Evolutionary conservation across 1,284 basidiomycete species (phyloP), one percentile per base, ranked within the genome.

Genomic region (Pseudozyma sp.): DNA sequence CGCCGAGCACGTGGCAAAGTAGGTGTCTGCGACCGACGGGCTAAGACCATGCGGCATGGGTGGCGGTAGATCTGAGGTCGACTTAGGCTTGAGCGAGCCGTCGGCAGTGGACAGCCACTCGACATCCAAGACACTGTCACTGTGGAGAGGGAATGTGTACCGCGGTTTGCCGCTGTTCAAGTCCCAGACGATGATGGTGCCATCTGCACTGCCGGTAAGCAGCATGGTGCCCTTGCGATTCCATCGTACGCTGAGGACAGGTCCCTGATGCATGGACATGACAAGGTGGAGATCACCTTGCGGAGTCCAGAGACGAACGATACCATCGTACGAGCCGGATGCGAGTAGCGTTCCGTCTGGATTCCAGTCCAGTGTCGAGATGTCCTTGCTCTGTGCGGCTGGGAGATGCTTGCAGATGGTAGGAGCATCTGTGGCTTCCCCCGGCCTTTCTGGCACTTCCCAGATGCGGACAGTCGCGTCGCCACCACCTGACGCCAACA

Each of bases 181-280:
- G 52, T 85, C 83, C 83, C 83, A 85, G 5, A 83, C 82, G 42
- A 85, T 85, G 44, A 79, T 81, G 45, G 83, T 80, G 31, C 83
- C 81, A 53, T 85, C 83, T 19, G 77, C 75, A 51, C 78, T 79
- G 50, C 80, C 81, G 7, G 83, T 82, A 16, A 85, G 74, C 35
- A 85, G 68, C 72, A 79, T 72, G 48, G 76, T 83, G 47, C 83
- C 83, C 48, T 80, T 79, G 44, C 79, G 76, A 51, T 85, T 85
- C 83, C 83, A 85, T 16, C 78, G 79, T 18, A 85, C 82, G 42
- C 67, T 78, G 61, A 83, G 80, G 63, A 85, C 82, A n/a, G 83
- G 76, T 2, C 83, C 83, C 49, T 84, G 83, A 51, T 85, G 83
- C 83, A 84, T 84, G 3, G 83, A 83, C 82, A 85, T 82, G 67